Conservation (phyloP, 2,329 filamentous ascomycete genomes). For the Neonectria coccinea region DNA sequence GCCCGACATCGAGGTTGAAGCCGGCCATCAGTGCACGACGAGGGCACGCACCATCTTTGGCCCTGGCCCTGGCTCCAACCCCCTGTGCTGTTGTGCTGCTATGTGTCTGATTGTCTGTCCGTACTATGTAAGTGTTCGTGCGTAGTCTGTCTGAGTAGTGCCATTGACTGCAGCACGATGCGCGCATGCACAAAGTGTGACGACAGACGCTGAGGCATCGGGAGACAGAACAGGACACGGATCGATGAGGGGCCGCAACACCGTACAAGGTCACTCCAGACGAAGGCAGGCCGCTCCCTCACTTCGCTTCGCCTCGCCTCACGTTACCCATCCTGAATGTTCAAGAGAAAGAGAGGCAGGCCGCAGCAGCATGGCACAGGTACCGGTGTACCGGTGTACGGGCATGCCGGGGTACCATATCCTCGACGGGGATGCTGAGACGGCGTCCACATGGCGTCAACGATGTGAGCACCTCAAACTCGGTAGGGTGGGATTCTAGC, state of each 20-base stretch:
- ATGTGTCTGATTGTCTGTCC: constrained; percentile 3
- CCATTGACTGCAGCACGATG: too few species aligned
- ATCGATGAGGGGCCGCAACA: constrained; percentile 6
- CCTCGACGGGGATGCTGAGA: constrained; percentile 21
- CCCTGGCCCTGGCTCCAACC: constrained; percentile 14
- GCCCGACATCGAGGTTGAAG: neutral
- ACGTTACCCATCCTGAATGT: constrained; percentile 15
- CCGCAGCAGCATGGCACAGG: constrained; percentile 3
- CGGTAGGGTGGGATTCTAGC: constrained; percentile 36
- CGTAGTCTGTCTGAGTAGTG: too few species aligned
- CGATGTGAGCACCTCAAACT: constrained; percentile 37
- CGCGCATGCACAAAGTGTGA: constrained; percentile 8
- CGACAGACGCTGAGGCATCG: constrained; percentile 8
- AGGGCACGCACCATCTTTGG: constrained; percentile 16
- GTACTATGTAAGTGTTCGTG: neutral
- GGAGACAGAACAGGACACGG: constrained; percentile 12
- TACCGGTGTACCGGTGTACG: neutral
- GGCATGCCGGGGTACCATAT: constrained; percentile 13
- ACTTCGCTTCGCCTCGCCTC: constrained; percentile 21
- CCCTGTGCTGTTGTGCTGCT: constrained; percentile 12
- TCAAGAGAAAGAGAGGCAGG: neutral
- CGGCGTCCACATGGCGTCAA: constrained; percentile 39
- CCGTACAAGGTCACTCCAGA: constrained; percentile 3
- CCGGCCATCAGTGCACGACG: constrained; percentile 14
- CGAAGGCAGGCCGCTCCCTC: constrained; percentile 20